Percentiles rank a stretch among this genome's conserved stretches.
Evolutionary conservation across 345 rosid species (phyloP).

Genomic region (Pelargonium nanum): DNA sequence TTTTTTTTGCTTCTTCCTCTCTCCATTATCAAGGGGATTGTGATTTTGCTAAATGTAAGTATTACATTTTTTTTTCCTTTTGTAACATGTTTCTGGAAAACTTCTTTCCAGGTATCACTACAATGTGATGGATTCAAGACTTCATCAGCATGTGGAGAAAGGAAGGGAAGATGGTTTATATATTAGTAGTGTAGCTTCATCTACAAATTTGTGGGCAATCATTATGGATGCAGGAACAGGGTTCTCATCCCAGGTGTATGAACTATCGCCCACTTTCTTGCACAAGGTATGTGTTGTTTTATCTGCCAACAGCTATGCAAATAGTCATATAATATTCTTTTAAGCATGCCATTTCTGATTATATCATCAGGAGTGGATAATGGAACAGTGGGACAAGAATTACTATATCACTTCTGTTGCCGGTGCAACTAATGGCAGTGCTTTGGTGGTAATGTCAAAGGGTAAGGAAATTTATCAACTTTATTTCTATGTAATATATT

Average conservation of each 20-base stretch:
- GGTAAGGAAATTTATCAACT: constrained; percentile 27
- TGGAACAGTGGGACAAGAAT: constrained; percentile 97
- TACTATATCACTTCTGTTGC: constrained; percentile 84
- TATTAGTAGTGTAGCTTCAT: constrained; percentile 43
- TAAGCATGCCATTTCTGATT: not conserved
- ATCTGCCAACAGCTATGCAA: not conserved
- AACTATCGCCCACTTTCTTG: constrained; percentile 35
- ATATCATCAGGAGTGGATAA: constrained; percentile 77
- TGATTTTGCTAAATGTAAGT: not conserved
- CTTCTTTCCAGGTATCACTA: constrained; percentile 37
- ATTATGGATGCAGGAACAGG: constrained; percentile 55
- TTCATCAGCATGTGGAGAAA: constrained; percentile 41
- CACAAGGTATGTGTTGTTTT: constrained; percentile 30
- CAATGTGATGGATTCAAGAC: constrained; percentile 42
- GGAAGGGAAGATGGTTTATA: constrained; percentile 46
- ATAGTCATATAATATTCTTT: not conserved
- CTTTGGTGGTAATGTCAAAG: constrained; percentile 94
- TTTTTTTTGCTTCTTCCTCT: not conserved
- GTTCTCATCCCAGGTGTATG: constrained; percentile 38
- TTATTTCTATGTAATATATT: not conserved
- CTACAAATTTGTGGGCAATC: constrained; percentile 48
- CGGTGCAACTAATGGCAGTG: constrained; percentile 74
- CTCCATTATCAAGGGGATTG: not conserved
- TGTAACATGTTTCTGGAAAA: no score
- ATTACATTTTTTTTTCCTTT: not conserved